Conservation (phyloP, 2,329 filamentous ascomycete genomes). For the Knufia fluminis region DNA sequence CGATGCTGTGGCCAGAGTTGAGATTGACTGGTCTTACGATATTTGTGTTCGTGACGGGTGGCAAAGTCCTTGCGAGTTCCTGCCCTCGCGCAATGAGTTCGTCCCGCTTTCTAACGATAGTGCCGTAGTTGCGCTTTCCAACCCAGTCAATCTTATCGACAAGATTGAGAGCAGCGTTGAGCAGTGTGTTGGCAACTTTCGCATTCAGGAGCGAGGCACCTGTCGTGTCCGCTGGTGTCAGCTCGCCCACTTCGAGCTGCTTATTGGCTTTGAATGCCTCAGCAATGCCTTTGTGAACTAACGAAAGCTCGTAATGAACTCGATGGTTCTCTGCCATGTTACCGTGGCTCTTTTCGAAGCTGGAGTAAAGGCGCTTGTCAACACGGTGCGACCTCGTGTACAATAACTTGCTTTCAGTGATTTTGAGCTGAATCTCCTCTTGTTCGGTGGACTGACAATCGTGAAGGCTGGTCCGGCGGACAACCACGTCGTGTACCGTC, state of each 20-base stretch:
- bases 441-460: constrained; percentile 24
- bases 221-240: constrained; percentile 26
- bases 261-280: constrained; percentile 27
- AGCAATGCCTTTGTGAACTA: constrained; percentile 31
- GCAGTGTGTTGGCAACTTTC: constrained; percentile 19
- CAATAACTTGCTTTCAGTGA: constrained; percentile 33
- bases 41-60: background rate
- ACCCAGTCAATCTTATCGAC: constrained; percentile 32
- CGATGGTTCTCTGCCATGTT: constrained; percentile 28
- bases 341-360: constrained; percentile 21
- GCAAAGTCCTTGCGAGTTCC: constrained; percentile 8
- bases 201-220: constrained; percentile 24
- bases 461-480: constrained; percentile 13
- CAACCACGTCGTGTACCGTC: constrained; percentile 14
- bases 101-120: constrained; percentile 11
- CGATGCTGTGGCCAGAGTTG: background rate
- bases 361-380: constrained; percentile 25
- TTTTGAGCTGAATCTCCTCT: constrained; percentile 21
- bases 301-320: constrained; percentile 33
- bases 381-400: constrained; percentile 19
- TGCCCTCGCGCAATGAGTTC: constrained; percentile 3
- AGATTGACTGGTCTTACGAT: background rate
- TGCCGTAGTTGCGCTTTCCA: constrained; percentile 24
- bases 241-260: constrained; percentile 28
- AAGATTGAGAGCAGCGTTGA: constrained; percentile 28